A percentile compares a stretch with the other conserved stretches of the same genome.
Conservation (phyloP, 208 protist genomes). For the Angomonas deanei region DNA sequence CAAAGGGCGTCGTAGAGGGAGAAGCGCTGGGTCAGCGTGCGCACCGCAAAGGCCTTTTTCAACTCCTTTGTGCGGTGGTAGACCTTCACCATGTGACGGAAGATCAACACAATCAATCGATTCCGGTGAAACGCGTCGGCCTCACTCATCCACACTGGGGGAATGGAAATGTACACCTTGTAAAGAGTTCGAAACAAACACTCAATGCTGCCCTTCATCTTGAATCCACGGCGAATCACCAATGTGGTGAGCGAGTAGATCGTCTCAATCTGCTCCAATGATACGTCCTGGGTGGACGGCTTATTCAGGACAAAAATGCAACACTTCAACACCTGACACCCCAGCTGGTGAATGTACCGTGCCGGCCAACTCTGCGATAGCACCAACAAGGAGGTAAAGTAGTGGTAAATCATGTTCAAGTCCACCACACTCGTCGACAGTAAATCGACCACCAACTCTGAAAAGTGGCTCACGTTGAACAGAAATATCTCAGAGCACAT, state of each 20-base stretch:
- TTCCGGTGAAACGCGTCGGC: slow-evolving; percentile 38
- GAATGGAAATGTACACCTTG: slow-evolving; percentile 52
- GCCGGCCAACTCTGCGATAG: slow-evolving; percentile 48
- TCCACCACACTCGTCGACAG: slow-evolving; percentile 78
- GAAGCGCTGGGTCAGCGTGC: slow-evolving; percentile 65
- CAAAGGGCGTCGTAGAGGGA: slow-evolving; percentile 73
- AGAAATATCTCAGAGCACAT: slow-evolving; percentile 48
- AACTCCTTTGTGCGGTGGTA: slow-evolving; percentile 65
- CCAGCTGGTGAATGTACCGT: slow-evolving; percentile 53
- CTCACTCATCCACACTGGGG: slow-evolving; percentile 54
- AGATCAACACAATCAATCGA: slow-evolving; percentile 41
- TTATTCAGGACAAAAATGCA: slow-evolving; percentile 73
- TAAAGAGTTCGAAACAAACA: slow-evolving; percentile 61
- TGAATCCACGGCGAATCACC: slow-evolving; percentile 47
- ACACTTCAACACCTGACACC: slow-evolving; percentile 57
- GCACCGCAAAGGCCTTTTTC: slow-evolving; percentile 55
- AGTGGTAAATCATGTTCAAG: slow-evolving; percentile 43
- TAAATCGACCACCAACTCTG: slow-evolving; percentile 73
- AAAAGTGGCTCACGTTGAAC: slow-evolving; percentile 77
- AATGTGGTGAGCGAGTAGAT: slow-evolving; percentile 49
- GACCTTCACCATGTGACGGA: slow-evolving; percentile 50
- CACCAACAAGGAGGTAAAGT: slow-evolving; percentile 52
- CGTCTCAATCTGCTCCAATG: slow-evolving; percentile 37
- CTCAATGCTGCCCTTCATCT: slow-evolving; percentile 69
- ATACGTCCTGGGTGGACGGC: slow-evolving; percentile 48